Base-by-base conservation (phyloP, 768 basidiomycete species). In the Panellus pusillus region DNA sequence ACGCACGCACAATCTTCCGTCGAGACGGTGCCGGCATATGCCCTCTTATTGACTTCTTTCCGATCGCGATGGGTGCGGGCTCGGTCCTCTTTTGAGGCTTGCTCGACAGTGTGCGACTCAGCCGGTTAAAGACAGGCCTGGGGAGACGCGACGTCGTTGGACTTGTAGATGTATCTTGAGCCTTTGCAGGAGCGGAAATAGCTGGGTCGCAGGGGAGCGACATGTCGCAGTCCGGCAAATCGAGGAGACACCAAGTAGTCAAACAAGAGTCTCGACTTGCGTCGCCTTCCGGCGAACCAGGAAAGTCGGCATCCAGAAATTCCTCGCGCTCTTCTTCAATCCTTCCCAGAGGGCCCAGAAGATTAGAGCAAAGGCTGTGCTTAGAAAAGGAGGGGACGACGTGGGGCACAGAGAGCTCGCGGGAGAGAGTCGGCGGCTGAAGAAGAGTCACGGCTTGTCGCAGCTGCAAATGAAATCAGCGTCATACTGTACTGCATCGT, bases 111-210 rank as follows among this genome's bases (percentile, higher is more conserved):
- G 63, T 52, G 42, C 64, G 55, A 45, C 48, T 64, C 47, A 64
- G 32, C 12, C 57, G 58, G 37, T 63, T 61, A 29, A 64, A 44
- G 12, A 66, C 62, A 12, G 66, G 65, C 28, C 63, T 61, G 17
- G 67, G 65, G 29, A 66, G 62, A 14, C 57, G 63, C 27, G 64
- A 66, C 46, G 54, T 58, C 31, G 49, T 57, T 24, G 47, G 47
- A 6, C 39, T 47, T 2, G 54, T 46, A 12, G 51, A 11, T 12
- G 20, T 28, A 27, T 57, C 47, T 19, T 17, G 45, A 47, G 13
- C 32, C 43, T 35, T 44, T 13, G 50, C 19, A 37, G 50, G 27
- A 7, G 44, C 29, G n/a, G 45, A 43, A 15, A 43, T 38, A n/a
- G 51, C 19, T 19, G 44, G 31, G 24, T 50, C 51, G 20, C 47